Conservation (phyloP, 1,284 basidiomycete species). For the Ganoderma leucocontextum region DNA sequence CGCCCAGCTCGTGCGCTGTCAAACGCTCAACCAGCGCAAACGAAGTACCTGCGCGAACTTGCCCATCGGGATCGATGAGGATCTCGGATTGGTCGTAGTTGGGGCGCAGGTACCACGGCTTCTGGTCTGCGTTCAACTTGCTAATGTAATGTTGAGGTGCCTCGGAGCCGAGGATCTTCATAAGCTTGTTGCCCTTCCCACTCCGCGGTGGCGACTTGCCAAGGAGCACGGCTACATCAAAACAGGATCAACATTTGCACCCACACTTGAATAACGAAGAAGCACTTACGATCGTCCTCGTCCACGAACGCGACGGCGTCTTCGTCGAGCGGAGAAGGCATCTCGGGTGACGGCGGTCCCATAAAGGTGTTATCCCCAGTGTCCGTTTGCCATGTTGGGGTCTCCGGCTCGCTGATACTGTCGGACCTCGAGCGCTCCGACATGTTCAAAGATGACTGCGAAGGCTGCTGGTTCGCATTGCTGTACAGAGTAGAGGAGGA, state of each 20-base stretch:
- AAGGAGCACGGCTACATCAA: slow-evolving; percentile 29
- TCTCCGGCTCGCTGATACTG: slow-evolving; percentile 37
- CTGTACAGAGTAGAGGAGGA: slow-evolving; percentile 36
- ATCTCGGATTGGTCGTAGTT: slow-evolving; percentile 86
- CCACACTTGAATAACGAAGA: neutral
- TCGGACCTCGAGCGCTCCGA: slow-evolving; percentile 39
- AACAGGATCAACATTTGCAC: neutral
- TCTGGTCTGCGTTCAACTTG: slow-evolving; percentile 61
- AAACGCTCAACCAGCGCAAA: slow-evolving; percentile 88
- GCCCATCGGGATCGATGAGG: slow-evolving; percentile 83
- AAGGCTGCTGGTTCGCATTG: slow-evolving; percentile 37
- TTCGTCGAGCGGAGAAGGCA: slow-evolving; percentile 32
- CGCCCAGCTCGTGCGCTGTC: slow-evolving; percentile 88
- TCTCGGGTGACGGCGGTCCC: slow-evolving; percentile 25
- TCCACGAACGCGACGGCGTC: slow-evolving; percentile 42
- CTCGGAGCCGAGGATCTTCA: slow-evolving; percentile 82
- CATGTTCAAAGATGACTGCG: slow-evolving; percentile 39
- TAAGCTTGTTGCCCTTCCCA: slow-evolving; percentile 66
- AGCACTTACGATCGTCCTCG: slow-evolving; percentile 47
- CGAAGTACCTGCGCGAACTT: slow-evolving; percentile 89
- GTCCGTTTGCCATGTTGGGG: slow-evolving; percentile 41
- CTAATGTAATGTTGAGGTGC: slow-evolving; percentile 57
- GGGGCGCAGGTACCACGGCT: slow-evolving; percentile 88
- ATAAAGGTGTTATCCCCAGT: slow-evolving; percentile 31
- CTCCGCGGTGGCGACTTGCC: slow-evolving; percentile 47